Conservation (phyloP, 2,329 filamentous ascomycete genomes). For the Pyrenochaeta sp. region DNA sequence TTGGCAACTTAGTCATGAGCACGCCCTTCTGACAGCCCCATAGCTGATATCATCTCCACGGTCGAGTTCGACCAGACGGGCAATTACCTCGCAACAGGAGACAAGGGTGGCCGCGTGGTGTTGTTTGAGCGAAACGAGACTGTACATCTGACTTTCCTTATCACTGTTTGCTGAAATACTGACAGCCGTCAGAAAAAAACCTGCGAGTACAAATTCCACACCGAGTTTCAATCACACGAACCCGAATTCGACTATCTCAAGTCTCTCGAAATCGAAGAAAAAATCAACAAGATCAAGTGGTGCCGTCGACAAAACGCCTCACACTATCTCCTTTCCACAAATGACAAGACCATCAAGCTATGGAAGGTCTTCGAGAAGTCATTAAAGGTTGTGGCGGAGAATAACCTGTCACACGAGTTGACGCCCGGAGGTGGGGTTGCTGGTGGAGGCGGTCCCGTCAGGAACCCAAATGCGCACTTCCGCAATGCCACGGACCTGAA, state of each 20-base stretch:
- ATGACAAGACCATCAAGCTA: conserved; percentile 99
- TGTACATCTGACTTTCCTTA: conserved; percentile 60
- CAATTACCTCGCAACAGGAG: conserved; percentile 88
- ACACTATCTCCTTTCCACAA: conserved; percentile 96
- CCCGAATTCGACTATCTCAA: conserved; percentile 99
- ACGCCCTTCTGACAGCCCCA: conserved; percentile 21
- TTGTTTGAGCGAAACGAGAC: conserved; percentile 95
- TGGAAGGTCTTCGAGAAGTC: conserved; percentile 99
- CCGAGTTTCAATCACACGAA: conserved; percentile 99
- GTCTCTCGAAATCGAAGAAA: conserved; percentile 98
- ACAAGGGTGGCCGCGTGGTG: conserved; percentile 86
- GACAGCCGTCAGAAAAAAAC: conserved; percentile 83
- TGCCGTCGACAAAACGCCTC: conserved; percentile 97
- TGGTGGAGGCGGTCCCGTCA: conserved; percentile 79
- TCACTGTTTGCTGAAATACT: conserved; percentile 9
- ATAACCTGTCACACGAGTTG: conserved; percentile 94
- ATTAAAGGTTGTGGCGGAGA: conserved; percentile 97
- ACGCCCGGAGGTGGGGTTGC: conserved; percentile 75
- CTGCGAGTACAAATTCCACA: conserved; percentile 99
- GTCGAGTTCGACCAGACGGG: conserved; percentile 91
- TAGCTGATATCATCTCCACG: conserved; percentile 89
- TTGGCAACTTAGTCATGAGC: too few relatives aligned
- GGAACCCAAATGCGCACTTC: conserved; percentile 77
- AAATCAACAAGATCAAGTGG: conserved; percentile 99
- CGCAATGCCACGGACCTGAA: conserved; percentile 84